phyloP scores from a whole-genome alignment of 257 asterid genomes.

The Capsicum rhomboideum region DNA sequence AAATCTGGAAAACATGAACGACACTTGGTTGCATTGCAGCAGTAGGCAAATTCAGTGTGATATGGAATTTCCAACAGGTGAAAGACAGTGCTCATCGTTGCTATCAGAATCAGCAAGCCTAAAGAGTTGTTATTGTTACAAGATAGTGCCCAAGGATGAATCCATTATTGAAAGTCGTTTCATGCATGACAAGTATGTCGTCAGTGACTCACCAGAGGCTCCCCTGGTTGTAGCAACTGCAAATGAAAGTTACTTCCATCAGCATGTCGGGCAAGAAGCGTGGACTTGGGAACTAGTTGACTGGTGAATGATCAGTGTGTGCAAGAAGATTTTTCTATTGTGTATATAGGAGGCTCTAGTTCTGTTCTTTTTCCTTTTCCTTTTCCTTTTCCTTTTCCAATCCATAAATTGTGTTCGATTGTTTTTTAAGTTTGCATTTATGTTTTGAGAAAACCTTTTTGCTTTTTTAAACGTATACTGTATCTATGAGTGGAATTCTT shows the following conservation, averaged over 20 bases:
- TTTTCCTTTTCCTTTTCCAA: too few species aligned
- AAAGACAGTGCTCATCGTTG: constrained; percentile 87
- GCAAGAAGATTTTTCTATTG: not conserved
- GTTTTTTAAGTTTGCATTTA: not conserved
- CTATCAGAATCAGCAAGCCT: constrained; percentile 86
- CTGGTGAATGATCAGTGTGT: not conserved
- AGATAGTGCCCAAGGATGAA: constrained; percentile 76
- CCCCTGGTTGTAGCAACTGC: constrained; percentile 97
- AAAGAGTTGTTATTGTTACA: constrained; percentile 98
- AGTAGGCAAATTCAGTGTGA: constrained; percentile 85
- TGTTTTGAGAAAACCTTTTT: not conserved
- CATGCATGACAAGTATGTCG: constrained; percentile 83
- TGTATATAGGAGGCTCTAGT: not conserved
- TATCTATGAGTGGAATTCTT: not conserved
- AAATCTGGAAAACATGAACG: constrained; percentile 94
- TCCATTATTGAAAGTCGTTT: constrained; percentile 90
- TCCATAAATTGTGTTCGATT: not conserved
- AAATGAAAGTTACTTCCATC: constrained; percentile 81
- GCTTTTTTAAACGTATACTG: not conserved
- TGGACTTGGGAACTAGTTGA: not conserved
- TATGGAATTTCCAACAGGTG: constrained; percentile 97
- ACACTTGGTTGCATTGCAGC: constrained; percentile 93
- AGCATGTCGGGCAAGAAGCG: constrained; percentile 72
- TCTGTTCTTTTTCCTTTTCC: not conserved
- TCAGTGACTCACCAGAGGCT: constrained; percentile 76